phyloP scores from a whole-genome alignment of 2,329 filamentous ascomycete species.

The Fusarium torreyae region DNA sequence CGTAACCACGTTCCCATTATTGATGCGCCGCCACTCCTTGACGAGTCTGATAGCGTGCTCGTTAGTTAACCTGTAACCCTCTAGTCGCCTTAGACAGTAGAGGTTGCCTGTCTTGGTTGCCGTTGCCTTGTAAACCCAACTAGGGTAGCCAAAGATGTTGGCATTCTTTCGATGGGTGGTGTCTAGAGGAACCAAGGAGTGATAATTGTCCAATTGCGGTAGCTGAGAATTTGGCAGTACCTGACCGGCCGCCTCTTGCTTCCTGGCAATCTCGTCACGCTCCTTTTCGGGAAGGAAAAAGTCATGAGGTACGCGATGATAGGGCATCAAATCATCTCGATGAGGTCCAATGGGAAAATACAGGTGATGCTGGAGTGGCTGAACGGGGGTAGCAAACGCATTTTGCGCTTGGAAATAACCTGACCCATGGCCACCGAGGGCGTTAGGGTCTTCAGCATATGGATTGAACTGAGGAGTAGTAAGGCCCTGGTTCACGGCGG shows the following conservation, averaged over 20 bases:
- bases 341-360: conserved; percentile 91
- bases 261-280: conserved; percentile 90
- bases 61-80: conserved; percentile 90
- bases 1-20: conserved; percentile 85
- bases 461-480: conserved; percentile 75
- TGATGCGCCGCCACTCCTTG: conserved; percentile 90
- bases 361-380: conserved; percentile 89
- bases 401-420: conserved; percentile 77
- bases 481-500: conserved; percentile 67
- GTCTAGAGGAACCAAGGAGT: conserved; percentile 92
- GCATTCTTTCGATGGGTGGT: conserved; percentile 84
- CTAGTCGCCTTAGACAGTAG: conserved; percentile 89
- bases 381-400: conserved; percentile 66
- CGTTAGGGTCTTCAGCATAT: conserved; percentile 80
- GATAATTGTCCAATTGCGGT: conserved; percentile 88
- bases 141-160: conserved; percentile 86
- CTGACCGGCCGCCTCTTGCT: conserved; percentile 87
- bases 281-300: conserved; percentile 92
- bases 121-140: conserved; percentile 95
- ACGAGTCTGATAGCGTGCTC: conserved; percentile 89
- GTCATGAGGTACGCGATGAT: conserved; percentile 89
- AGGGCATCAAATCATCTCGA: conserved; percentile 83
- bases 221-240: conserved; percentile 84
- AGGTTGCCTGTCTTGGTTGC: conserved; percentile 89
- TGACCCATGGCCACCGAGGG: conserved; percentile 69